Evolutionary conservation across 1,139 yeast species (phyloP).

Genomic region (Waltiozyma sp.): DNA sequence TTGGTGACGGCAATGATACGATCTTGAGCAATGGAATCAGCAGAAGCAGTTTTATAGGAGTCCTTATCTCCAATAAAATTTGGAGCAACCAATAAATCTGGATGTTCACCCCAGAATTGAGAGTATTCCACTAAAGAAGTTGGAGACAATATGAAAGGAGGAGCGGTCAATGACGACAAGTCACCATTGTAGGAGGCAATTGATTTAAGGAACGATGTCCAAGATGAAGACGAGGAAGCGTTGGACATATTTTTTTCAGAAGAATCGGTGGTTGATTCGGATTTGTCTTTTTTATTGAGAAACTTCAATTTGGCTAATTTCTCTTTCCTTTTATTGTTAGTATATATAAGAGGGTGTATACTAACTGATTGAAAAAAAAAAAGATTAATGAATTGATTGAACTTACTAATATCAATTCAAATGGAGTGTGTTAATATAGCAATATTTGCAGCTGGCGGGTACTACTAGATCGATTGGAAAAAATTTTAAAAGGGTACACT

Average conservation of each 20-base stretch:
- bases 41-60: conserved; percentile 9
- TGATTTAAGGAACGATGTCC: conserved; percentile 86
- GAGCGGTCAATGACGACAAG: conserved; percentile 87
- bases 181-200: conserved; percentile 93
- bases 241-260: not conserved
- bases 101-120: conserved; percentile 89
- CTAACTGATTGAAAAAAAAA: not conserved
- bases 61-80: conserved; percentile 28
- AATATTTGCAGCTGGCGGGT: too few relatives aligned
- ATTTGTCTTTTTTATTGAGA: conserved; percentile 5
- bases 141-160: conserved; percentile 93
- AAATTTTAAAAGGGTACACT: too few relatives aligned
- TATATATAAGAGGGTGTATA: not conserved
- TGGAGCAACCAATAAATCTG: conserved; percentile 71
- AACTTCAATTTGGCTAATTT: conserved; percentile 9
- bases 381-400: too few relatives aligned
- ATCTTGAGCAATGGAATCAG: conserved; percentile 31
- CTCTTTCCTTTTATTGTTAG: not conserved
- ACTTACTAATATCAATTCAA: too few relatives aligned
- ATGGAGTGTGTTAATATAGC: too few relatives aligned
- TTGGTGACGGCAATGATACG: conserved; percentile 73
- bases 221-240: conserved; percentile 28
- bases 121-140: conserved; percentile 85
- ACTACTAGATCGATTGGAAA: too few relatives aligned
- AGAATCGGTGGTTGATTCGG: not conserved